Evolutionary conservation across 495 filamentous ascomycete genomes (phyloP).

Genomic region (Penicillium goetzii): DNA sequence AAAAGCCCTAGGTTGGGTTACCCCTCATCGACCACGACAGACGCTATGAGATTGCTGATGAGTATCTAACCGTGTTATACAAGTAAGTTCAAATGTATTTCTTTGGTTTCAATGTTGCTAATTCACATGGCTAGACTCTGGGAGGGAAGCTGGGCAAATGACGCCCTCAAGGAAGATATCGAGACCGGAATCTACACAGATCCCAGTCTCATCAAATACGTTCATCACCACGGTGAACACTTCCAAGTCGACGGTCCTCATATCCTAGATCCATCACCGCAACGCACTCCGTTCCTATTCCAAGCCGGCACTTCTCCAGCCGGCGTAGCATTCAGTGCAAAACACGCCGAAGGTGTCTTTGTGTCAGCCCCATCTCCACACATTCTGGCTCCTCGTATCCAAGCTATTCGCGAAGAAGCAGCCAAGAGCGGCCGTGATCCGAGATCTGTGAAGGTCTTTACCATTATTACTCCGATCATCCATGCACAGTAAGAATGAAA

Average conservation of each 20-base stretch:
- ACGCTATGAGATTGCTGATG: neutral
- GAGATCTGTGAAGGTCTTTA: neutral
- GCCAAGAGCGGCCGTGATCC: neutral
- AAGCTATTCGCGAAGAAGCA: neutral
- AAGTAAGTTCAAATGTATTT: neutral
- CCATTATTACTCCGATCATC: conserved; percentile 2
- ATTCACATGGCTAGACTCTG: neutral
- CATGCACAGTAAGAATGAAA: conserved; percentile 22
- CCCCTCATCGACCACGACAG: neutral
- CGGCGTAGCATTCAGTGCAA: neutral
- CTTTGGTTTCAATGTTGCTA: neutral
- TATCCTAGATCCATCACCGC: neutral
- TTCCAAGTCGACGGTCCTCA: neutral
- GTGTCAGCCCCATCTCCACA: neutral
- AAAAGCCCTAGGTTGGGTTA: neutral
- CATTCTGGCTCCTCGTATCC: neutral
- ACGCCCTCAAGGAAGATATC: neutral
- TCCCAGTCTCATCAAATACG: neutral
- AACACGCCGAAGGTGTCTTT: neutral
- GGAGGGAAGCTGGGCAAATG: neutral
- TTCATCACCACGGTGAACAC: neutral
- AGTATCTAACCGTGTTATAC: neutral
- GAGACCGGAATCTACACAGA: neutral
- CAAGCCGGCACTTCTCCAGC: neutral
- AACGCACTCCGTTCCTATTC: neutral